These are phyloP conservation scores for Gyromitra esculenta DNA, from an alignment of 2,329 filamentous ascomycete species.

Conservation along the genomic window DNA sequence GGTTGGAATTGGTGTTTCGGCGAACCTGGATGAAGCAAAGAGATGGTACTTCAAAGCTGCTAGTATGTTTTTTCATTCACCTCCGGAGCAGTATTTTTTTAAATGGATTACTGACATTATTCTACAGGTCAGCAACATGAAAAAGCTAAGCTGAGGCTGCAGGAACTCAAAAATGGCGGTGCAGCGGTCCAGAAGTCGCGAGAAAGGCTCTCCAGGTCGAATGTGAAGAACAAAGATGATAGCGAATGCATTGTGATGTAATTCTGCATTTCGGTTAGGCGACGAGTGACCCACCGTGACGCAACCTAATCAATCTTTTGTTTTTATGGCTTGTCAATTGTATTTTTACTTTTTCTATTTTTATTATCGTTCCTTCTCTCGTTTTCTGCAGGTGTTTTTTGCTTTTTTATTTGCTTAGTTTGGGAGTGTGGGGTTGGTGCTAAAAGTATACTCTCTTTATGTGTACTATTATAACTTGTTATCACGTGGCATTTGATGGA, in stretches of 20 bases:
- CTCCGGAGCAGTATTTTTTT: slow-evolving; percentile 23
- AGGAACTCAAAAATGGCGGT: slow-evolving; percentile 86
- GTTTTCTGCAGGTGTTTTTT: slow-evolving; percentile 1
- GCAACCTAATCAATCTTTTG: slow-evolving; percentile 23
- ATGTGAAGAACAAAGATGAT: slow-evolving; percentile 83
- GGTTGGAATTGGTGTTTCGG: slow-evolving; percentile 86
- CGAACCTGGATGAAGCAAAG: slow-evolving; percentile 93
- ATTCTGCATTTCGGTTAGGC: slow-evolving; percentile 1
- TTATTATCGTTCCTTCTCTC: not conserved
- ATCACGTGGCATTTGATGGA: slow-evolving; percentile 12
- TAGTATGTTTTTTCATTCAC: slow-evolving; percentile 73
- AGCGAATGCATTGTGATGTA: slow-evolving; percentile 89
- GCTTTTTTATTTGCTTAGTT: slow-evolving; percentile 7
- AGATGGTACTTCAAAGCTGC: slow-evolving; percentile 98
- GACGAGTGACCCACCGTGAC: slow-evolving; percentile 38
- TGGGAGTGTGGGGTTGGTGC: not conserved
- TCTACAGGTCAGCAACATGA: slow-evolving; percentile 85
- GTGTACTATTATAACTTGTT: slow-evolving; percentile 28
- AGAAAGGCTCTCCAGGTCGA: slow-evolving; percentile 81
- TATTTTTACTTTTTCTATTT: slow-evolving; percentile 8
- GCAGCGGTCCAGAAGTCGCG: slow-evolving; percentile 75
- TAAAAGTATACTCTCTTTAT: slow-evolving; percentile 3
- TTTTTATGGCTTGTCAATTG: slow-evolving; percentile 15
- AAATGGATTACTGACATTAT: slow-evolving; percentile 22
- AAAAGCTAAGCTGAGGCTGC: slow-evolving; percentile 89